phyloP scores from a whole-genome alignment of 768 basidiomycete species.

The Agaricus subrufescens region DNA sequence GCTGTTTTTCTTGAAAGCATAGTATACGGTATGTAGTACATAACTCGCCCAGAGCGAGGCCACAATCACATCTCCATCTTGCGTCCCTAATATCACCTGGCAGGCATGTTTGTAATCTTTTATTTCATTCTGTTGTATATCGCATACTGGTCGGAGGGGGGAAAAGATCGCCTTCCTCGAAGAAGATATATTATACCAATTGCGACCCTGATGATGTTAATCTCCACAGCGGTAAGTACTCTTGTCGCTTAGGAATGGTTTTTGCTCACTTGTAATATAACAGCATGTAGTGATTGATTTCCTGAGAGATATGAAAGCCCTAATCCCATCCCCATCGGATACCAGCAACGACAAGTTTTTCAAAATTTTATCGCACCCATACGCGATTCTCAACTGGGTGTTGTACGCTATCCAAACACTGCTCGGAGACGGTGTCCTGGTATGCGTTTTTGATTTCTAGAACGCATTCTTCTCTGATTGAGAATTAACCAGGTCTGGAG shows the following conservation, averaged over 20 bases:
- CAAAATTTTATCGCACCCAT: slow-evolving; percentile 3
- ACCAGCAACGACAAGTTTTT: not conserved
- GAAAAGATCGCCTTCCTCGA: not conserved
- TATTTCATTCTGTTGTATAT: slow-evolving; percentile 1
- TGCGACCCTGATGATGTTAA: slow-evolving; percentile 2
- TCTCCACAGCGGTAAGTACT: too few species aligned
- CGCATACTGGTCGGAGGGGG: not conserved
- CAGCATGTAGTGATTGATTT: slow-evolving; percentile 8
- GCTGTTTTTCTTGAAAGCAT: slow-evolving; percentile 6
- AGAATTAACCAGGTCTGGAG: slow-evolving; percentile 2
- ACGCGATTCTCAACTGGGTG: slow-evolving; percentile 4
- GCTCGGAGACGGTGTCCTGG: slow-evolving; percentile 5
- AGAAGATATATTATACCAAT: slow-evolving; percentile 1
- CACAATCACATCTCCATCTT: not conserved
- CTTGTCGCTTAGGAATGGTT: not conserved
- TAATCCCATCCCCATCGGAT: not conserved
- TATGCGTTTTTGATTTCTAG: not conserved
- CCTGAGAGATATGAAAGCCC: slow-evolving; percentile 1
- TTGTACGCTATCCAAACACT: slow-evolving; percentile 3
- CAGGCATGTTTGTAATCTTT: slow-evolving; percentile 5
- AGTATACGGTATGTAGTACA: not conserved
- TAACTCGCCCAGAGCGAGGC: not conserved
- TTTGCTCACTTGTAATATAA: not conserved
- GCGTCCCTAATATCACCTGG: too few species aligned
- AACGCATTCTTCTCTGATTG: not conserved